Evolutionary conservation across 768 basidiomycete genomes (phyloP), one percentile per base, ranked within the genome.

Genomic region (Leccinum uliginosum): DNA sequence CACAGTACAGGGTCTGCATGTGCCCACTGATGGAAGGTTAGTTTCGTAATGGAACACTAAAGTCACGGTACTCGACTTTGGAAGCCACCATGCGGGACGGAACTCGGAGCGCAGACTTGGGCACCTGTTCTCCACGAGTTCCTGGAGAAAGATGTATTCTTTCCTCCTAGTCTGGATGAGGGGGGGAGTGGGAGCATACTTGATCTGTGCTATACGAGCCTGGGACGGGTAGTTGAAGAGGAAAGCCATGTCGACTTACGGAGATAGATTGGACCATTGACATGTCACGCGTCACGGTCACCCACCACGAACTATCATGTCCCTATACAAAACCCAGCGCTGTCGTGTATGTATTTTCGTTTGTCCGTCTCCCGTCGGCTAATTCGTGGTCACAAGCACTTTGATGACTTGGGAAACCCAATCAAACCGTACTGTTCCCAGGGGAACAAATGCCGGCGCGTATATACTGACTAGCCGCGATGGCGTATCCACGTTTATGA

Each of bases 361-460:
- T 46, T 64, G 6, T 26, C 34, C 51, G 53, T 58, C 15, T 40
- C 29, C 6, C 21, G 27, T 53, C 51, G 44, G 54, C 66, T 67
- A 55, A 70, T 56, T 29, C n/a, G 46, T 32, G 46, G 32, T 60
- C 49, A 4, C 34, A 62, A 83, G 82, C 75, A 83, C 65, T 83
- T 78, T 51, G 78, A 81, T 57, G 71, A 71, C 52, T 63, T 67
- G 43, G 82, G 81, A 14, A 68, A 65, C 23, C 67, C 75, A 3
- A 66, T 80, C 49, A 72, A 71, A 54, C 77, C 78, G 8, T 69
- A 68, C 27, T 83, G 82, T 59, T 73, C 65, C 34, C 76, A 82
- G 59, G 82, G 82, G 27, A 71, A 70, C 44, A 72, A 66, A 35
- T 83, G 82, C 67, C 79, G 82, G 82, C 80, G 61, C 53, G 77